phyloP scores from a whole-genome alignment of 768 basidiomycete genomes.

The Mrakia blollopis region DNA sequence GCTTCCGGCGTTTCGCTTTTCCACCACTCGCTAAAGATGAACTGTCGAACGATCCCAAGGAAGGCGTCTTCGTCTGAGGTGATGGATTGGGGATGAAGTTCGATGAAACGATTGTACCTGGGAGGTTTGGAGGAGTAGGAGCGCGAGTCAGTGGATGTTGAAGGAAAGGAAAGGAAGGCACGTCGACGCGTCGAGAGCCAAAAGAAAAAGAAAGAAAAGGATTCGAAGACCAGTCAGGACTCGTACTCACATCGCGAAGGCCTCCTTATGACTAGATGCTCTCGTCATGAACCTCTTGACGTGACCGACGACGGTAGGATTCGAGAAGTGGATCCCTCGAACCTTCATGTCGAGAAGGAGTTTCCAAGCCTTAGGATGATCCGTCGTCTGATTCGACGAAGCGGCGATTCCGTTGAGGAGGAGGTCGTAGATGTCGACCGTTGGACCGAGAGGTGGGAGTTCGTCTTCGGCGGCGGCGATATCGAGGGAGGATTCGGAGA shows the following conservation, averaged over 20 bases:
- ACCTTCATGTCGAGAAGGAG: constrained; percentile 26
- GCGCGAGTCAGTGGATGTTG: background rate
- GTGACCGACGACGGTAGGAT: constrained; percentile 5
- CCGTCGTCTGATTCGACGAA: background rate
- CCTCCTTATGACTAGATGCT: constrained; percentile 15
- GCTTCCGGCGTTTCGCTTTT: background rate
- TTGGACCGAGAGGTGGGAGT: constrained; percentile 3
- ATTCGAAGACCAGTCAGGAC: too few relatives aligned
- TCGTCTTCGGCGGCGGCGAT: background rate
- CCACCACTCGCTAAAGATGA: constrained; percentile 10
- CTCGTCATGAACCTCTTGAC: constrained; percentile 25
- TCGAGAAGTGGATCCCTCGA: constrained; percentile 23
- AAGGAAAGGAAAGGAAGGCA: background rate
- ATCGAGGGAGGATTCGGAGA: background rate
- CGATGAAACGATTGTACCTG: constrained; percentile 26
- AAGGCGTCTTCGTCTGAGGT: constrained; percentile 22
- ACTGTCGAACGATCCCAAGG: constrained; percentile 16
- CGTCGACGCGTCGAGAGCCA: too few relatives aligned
- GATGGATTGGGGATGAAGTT: constrained; percentile 21
- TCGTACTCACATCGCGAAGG: constrained; percentile 21
- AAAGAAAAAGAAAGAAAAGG: background rate
- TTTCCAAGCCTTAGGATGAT: constrained; percentile 15
- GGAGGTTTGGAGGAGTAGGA: background rate
- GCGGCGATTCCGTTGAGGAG: constrained; percentile 27
- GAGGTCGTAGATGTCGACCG: constrained; percentile 30